These are phyloP conservation scores for Citrus glauca DNA, from an alignment of 345 rosid species.

Conservation along the genomic window DNA sequence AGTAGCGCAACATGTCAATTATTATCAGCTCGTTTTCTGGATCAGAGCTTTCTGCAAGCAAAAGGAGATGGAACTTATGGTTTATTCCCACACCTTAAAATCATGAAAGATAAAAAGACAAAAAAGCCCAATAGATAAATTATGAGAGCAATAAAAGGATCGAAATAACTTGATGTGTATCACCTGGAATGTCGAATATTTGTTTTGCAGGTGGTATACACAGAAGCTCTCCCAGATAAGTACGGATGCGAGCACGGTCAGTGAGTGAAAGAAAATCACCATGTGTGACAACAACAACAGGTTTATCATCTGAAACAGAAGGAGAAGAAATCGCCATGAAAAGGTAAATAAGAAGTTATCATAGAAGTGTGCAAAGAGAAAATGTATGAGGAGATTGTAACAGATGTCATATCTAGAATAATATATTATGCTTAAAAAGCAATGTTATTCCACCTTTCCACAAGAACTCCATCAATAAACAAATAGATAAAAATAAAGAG, in stretches of 20 bases:
- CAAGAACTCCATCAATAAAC: background rate
- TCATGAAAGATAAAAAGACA: background rate
- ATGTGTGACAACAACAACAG: constrained; percentile 78
- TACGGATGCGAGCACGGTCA: constrained; percentile 51
- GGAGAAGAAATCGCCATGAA: background rate
- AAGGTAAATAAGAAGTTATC: background rate
- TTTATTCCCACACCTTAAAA: constrained; percentile 8
- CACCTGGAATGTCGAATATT: constrained; percentile 82
- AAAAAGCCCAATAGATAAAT: background rate
- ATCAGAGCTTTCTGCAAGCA: constrained; percentile 46
- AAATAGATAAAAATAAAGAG: background rate
- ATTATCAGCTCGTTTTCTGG: constrained; percentile 47
- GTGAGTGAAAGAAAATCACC: constrained; percentile 63
- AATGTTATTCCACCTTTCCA: background rate
- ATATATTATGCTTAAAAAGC: background rate
- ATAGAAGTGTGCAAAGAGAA: no score
- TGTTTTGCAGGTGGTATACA: constrained; percentile 70
- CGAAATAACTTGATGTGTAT: background rate
- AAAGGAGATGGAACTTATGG: background rate
- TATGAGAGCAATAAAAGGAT: no score
- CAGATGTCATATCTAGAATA: background rate
- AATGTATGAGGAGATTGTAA: background rate
- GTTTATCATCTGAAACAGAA: constrained; percentile 61
- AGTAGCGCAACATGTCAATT: constrained; percentile 60
- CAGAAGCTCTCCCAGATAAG: constrained; percentile 62